Base-by-base conservation (phyloP, 805 yeast genomes). In the Tanozyma kutaoensis region DNA sequence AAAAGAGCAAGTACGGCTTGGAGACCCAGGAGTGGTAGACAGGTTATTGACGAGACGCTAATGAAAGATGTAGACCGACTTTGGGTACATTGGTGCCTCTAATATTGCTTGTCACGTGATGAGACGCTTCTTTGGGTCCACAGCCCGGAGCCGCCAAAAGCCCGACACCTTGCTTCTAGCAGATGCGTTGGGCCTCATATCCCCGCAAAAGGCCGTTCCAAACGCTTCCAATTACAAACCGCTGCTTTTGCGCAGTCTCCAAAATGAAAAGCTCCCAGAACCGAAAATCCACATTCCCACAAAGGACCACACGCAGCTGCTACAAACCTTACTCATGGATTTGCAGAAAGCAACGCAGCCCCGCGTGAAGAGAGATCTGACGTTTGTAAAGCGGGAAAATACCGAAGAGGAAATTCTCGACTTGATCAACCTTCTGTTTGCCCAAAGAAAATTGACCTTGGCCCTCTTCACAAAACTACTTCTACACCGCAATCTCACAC, bases 1-100 rank as follows among this genome's bases (percentile, higher is more conserved):
- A 15, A 7, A 5, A 7, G 7, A 15, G 17, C 17, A 5, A 7
- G 7, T 5, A 5, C 7, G 17, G 17, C 17, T 5, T 5, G 7
- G 7, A 15, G 17, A 69, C 82, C 29, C 84, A 74, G 56, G 88
- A 77, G 50, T 77, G 88, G 88, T 77, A 51, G 17, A 7, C 17
- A n/a, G n/a, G n/a, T n/a, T n/a, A n/a, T n/a, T n/a, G n/a, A n/a
- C n/a, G n/a, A n/a, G n/a, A n/a, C n/a, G n/a, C n/a, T n/a, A n/a
- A n/a, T n/a, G n/a, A n/a, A n/a, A n/a, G n/a, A n/a, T n/a, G n/a
- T n/a, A n/a, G n/a, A n/a, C n/a, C n/a, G n/a, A n/a, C n/a, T n/a
- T n/a, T n/a, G n/a, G n/a, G n/a, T n/a, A n/a, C n/a, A n/a, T n/a
- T n/a, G n/a, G n/a, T n/a, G n/a, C n/a, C n/a, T n/a, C n/a, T n/a